Percentiles rank a stretch among this genome's conserved stretches.
These are phyloP conservation scores for Solanum okadae DNA, from an alignment of 257 asterid genomes.

Conservation along the genomic window DNA sequence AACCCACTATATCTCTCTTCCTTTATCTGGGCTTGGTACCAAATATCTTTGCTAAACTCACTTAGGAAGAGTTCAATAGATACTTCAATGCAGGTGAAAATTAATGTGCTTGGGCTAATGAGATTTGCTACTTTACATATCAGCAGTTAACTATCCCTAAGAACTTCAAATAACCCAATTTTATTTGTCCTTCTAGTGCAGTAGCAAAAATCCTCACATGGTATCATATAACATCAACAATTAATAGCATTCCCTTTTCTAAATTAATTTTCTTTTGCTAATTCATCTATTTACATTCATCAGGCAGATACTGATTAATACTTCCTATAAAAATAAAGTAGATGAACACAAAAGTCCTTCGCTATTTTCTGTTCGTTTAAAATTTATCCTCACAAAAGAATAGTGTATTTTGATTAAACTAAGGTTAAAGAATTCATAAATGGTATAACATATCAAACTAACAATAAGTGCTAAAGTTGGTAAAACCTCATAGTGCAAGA, in stretches of 20 bases:
- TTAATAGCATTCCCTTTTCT: neutral
- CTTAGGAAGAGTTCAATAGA: neutral
- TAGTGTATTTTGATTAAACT: neutral
- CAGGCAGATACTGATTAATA: neutral
- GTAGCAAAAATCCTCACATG: neutral
- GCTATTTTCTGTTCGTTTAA: neutral
- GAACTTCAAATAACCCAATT: neutral
- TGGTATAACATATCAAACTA: neutral
- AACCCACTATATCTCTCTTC: neutral
- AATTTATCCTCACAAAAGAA: neutral
- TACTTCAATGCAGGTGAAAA: neutral
- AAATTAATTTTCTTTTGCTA: neutral
- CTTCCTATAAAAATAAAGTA: neutral
- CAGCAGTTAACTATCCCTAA: neutral
- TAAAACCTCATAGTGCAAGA: neutral
- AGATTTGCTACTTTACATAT: neutral
- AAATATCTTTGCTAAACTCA: neutral
- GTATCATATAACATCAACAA: neutral
- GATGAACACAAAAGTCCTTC: neutral
- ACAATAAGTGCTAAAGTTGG: neutral
- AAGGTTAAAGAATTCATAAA: neutral
- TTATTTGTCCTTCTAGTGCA: neutral
- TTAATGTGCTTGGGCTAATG: neutral
- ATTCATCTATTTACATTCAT: neutral
- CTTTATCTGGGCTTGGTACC: neutral